Percentiles rank a stretch among this genome's conserved stretches.
These are phyloP conservation scores for Epichloe bromicola DNA, from an alignment of 2,329 filamentous ascomycete species.

Conservation along the genomic window DNA sequence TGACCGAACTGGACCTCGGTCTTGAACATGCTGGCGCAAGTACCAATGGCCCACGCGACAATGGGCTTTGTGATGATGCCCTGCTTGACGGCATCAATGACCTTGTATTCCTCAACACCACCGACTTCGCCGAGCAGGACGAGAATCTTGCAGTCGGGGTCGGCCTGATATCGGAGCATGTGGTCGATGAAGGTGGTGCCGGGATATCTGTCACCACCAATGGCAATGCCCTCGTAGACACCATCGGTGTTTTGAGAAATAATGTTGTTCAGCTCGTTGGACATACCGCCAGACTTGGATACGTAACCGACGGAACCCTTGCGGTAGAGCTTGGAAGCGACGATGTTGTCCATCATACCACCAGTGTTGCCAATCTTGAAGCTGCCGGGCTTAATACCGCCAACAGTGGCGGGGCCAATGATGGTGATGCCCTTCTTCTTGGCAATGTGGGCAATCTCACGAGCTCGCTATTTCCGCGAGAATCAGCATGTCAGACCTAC, in stretches of 20 bases:
- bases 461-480: constrained; percentile 56
- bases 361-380: constrained; percentile 99
- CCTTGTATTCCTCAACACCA: constrained; percentile 99
- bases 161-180: constrained; percentile 87
- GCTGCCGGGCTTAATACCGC: constrained; percentile 97
- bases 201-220: constrained; percentile 97
- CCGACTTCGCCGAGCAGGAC: constrained; percentile 94
- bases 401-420: constrained; percentile 94
- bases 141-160: constrained; percentile 96
- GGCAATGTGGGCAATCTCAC: constrained; percentile 93
- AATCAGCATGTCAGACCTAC: constrained; percentile 9
- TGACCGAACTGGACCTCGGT: constrained; percentile 99
- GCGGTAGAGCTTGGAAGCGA: constrained; percentile 98
- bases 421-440: constrained; percentile 99
- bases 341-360: constrained; percentile 99
- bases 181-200: constrained; percentile 99
- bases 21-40: constrained; percentile 99
- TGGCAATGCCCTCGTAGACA: constrained; percentile 98
- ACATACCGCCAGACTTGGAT: constrained; percentile 99
- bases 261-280: constrained; percentile 99
- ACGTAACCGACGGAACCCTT: constrained; percentile 98
- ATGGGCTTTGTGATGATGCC: constrained; percentile 96
- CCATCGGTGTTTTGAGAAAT: constrained; percentile 91
- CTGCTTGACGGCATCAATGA: constrained; percentile 93
- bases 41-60: constrained; percentile 98